phyloP scores from a whole-genome alignment of 768 basidiomycete genomes.

The Trametes cingulata region DNA sequence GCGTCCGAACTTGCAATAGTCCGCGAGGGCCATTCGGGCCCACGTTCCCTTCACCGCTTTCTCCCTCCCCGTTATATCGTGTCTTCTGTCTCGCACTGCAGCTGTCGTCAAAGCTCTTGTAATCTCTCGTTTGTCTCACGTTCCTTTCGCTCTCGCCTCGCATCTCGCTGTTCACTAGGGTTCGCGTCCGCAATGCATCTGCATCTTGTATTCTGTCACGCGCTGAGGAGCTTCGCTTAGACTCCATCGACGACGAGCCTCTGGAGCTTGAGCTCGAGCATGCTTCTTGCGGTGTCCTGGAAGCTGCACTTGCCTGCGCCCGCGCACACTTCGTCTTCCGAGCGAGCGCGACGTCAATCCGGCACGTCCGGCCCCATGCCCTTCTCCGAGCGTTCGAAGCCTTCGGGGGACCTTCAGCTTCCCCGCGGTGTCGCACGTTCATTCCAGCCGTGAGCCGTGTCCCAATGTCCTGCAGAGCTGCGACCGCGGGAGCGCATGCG shows the following conservation, averaged over 20 bases:
- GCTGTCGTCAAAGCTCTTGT: neutral
- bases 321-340: neutral
- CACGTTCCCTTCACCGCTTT: neutral
- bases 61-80: neutral
- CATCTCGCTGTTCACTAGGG: too few relatives aligned
- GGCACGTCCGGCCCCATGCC: neutral
- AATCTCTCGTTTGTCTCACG: neutral
- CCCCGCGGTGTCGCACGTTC: conserved; percentile 10
- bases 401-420: conserved; percentile 5
- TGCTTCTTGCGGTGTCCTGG: too few relatives aligned
- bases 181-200: too few relatives aligned
- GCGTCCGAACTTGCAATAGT: conserved; percentile 36
- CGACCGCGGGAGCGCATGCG: neutral
- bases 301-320: neutral
- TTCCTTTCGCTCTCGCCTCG: neutral
- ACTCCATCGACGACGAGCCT: too few relatives aligned
- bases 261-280: too few relatives aligned
- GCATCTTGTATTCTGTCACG: too few relatives aligned
- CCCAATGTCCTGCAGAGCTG: neutral
- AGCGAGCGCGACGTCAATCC: neutral
- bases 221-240: too few relatives aligned
- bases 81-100: too few relatives aligned
- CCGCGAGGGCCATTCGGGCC: neutral
- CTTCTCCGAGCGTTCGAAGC: too few relatives aligned
- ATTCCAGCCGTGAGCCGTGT: neutral